Evolutionary conservation across 2,329 filamentous ascomycete genomes (phyloP), one percentile per base, ranked within the genome.

Genomic region (Akanthomyces muscarius): DNA sequence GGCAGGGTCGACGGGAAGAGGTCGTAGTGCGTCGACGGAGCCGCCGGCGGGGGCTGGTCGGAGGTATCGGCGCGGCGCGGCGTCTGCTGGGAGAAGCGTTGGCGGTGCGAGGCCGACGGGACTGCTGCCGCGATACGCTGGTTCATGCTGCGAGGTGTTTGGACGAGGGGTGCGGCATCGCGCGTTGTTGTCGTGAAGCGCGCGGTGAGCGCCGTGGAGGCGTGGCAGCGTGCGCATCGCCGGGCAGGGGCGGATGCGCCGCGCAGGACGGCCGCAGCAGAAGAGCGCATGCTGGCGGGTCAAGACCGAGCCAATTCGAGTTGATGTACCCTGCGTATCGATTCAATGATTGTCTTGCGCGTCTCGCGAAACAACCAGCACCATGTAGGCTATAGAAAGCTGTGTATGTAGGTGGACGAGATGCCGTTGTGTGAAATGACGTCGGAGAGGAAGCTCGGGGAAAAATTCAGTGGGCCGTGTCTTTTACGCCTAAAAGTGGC

Each of bases 1-100:
- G 92, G 86, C 4, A 97, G 83, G 3, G 92, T 90, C 38, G 83
- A 73, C 1, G 93, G 92, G 81, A 99, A 99, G 77, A 98, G 86
- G 62, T 88, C 86, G 83, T 97, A 98, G 81, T 94, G 86, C 61
- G 88, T 67, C 56, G 54, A 66, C 60, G 68, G 14, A 18, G 21
- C 52, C 48, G 23, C 64, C 7, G 38, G 53, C 44, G 21, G 59
- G 18, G n/a, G 65, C 50, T 30, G 28, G 28, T 53, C 55, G 62
- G 56, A 51, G 60, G 30, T 62, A 55, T 62, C 51, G 60, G 47
- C 66, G 54, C 28, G 48, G 65, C 47, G 63, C 14, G 65, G 66
- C 61, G 54, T 5, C 55, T 59, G 65, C 33, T 57, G 62, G 57
- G 59, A 55, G 45, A 38, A 36, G 62, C 14, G 4, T 14, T 41